These are phyloP conservation scores for Avena sativa DNA, from an alignment of 176 grass and related monocot species.

Conservation along the genomic window DNA sequence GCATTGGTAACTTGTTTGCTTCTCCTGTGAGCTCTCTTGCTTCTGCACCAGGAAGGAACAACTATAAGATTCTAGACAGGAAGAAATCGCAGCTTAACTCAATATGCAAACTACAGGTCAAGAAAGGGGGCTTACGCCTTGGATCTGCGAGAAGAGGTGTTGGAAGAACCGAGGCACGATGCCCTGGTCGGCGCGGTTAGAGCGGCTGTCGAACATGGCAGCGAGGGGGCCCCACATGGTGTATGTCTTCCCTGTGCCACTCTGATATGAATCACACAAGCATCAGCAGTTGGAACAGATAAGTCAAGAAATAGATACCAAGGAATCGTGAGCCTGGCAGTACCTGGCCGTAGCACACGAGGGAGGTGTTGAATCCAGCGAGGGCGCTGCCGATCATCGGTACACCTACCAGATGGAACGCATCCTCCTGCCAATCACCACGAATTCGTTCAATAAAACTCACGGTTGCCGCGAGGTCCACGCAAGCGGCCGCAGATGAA, in stretches of 20 bases:
- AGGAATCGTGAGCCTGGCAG: neutral
- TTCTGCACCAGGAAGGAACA: slow-evolving; percentile 49
- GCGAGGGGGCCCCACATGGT: slow-evolving; percentile 91
- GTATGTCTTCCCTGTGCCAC: slow-evolving; percentile 92
- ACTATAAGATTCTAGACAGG: neutral
- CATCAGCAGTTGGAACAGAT: slow-evolving; percentile 19
- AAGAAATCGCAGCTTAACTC: neutral
- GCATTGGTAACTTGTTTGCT: slow-evolving; percentile 80
- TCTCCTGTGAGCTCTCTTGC: slow-evolving; percentile 63
- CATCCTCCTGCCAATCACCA: slow-evolving; percentile 64
- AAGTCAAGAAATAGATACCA: neutral
- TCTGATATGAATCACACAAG: slow-evolving; percentile 49
- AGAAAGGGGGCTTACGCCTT: slow-evolving; percentile 48
- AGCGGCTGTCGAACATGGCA: slow-evolving; percentile 67
- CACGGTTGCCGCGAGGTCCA: neutral
- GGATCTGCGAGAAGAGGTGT: slow-evolving; percentile 76
- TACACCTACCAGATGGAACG: slow-evolving; percentile 66
- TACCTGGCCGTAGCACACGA: slow-evolving; percentile 94
- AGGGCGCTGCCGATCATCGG: slow-evolving; percentile 78
- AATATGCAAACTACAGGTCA: neutral
- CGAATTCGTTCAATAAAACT: neutral
- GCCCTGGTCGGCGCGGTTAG: slow-evolving; percentile 55
- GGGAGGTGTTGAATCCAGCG: slow-evolving; percentile 86
- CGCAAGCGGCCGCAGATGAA: neutral
- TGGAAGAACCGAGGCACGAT: slow-evolving; percentile 89